phyloP scores from a whole-genome alignment of 352 stramenopile species.

The Globisporangium paddicum region DNA sequence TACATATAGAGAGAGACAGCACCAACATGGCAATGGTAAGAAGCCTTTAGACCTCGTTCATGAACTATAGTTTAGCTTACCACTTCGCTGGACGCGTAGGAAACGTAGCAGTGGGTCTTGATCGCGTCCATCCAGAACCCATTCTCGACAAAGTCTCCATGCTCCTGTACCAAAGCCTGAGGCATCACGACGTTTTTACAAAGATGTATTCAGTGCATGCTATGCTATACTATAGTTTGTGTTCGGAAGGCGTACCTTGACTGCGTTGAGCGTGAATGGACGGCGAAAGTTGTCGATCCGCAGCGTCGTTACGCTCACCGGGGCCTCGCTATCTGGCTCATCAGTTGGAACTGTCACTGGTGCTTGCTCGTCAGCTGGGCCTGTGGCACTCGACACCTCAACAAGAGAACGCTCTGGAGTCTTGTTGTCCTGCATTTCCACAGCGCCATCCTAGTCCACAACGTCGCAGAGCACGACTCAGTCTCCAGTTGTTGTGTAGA shows the following conservation, averaged over 20 bases:
- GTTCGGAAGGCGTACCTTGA: constrained; percentile 67
- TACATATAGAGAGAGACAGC: too few species aligned
- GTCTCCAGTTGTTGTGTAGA: too few species aligned
- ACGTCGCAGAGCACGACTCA: too few species aligned
- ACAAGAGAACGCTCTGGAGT: too few species aligned
- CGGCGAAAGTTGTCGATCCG: constrained; percentile 72
- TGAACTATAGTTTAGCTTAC: constrained; percentile 18
- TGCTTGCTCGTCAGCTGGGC: background rate
- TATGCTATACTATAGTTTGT: too few species aligned
- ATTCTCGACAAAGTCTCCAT: constrained; percentile 50
- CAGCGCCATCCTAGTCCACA: too few species aligned
- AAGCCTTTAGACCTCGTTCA: too few species aligned
- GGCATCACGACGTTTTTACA: too few species aligned
- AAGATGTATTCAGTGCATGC: too few species aligned
- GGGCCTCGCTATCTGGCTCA: background rate
- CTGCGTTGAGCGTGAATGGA: constrained; percentile 70
- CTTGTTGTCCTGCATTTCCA: too few species aligned
- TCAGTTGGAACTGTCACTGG: background rate
- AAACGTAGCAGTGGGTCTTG: constrained; percentile 87
- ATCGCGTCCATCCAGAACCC: constrained; percentile 88
- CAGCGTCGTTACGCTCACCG: constrained; percentile 17
- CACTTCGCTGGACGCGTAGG: constrained; percentile 44
- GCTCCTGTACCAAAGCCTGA: constrained; percentile 58
- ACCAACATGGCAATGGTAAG: too few species aligned
- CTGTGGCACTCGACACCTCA: background rate